phyloP scores from a whole-genome alignment of 257 asterid genomes.

The Ilex aquifolium region DNA sequence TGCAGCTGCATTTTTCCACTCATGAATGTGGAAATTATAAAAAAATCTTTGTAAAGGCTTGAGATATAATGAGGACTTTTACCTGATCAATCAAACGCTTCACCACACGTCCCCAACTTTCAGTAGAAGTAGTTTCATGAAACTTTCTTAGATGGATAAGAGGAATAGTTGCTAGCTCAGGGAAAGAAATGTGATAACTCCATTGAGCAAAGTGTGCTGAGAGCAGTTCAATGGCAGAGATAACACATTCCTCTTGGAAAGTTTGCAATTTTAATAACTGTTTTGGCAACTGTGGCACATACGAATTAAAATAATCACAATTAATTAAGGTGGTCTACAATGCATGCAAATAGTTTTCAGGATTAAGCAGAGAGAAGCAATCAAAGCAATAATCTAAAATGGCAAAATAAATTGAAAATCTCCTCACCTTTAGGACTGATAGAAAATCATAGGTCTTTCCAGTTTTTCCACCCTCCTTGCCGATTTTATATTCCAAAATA shows the following conservation, averaged over 20 bases:
- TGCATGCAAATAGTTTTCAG: background rate
- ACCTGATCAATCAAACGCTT: conserved; percentile 92
- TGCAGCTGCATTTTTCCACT: too few relatives aligned
- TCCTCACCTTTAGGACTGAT: conserved; percentile 64
- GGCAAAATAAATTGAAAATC: conserved; percentile 12
- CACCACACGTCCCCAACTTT: conserved; percentile 53
- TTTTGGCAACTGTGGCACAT: conserved; percentile 71
- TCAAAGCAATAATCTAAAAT: background rate
- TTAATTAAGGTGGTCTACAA: conserved; percentile 6
- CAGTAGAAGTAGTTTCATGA: conserved; percentile 43
- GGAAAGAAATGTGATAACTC: conserved; percentile 85
- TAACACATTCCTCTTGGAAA: conserved; percentile 77
- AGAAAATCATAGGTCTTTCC: conserved; percentile 33
- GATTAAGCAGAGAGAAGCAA: background rate
- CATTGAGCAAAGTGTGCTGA: conserved; percentile 74
- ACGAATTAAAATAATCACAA: conserved; percentile 12
- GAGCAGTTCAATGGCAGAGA: conserved; percentile 61
- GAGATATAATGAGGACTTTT: conserved; percentile 11
- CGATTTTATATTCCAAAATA: conserved; percentile 64
- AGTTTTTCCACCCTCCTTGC: conserved; percentile 56
- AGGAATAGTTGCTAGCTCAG: conserved; percentile 83
- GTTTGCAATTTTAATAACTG: conserved; percentile 53
- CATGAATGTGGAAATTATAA: too few relatives aligned
- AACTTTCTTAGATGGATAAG: conserved; percentile 60
- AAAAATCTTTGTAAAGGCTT: too few relatives aligned